A percentile compares a stretch with the other conserved stretches of the same genome.
Conservation (phyloP, 1,284 basidiomycete species). For the Cryptococcus neoformans region DNA sequence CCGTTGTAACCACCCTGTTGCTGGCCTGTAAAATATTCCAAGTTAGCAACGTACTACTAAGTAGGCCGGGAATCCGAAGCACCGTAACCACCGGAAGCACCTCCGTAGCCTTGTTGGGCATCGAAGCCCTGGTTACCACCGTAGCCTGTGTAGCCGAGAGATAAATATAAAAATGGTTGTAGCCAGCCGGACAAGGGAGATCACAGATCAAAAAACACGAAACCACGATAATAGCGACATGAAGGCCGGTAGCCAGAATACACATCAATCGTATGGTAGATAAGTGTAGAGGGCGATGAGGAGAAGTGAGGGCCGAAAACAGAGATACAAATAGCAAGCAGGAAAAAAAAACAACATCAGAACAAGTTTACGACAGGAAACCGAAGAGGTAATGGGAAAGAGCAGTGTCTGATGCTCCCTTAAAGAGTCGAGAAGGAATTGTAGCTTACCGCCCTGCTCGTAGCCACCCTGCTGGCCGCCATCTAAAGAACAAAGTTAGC, state of each 20-base stretch:
- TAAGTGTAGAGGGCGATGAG: no score
- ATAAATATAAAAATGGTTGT: not conserved
- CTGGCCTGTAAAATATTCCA: not conserved
- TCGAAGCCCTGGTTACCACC: constrained; percentile 1
- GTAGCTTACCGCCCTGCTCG: constrained; percentile 13
- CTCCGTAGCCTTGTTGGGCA: constrained; percentile 1
- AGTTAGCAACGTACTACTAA: not conserved
- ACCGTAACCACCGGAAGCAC: constrained; percentile 12
- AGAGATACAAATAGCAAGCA: not conserved
- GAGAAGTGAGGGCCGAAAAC: not conserved
- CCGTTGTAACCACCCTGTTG: constrained; percentile 13
- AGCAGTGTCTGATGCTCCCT: not conserved
- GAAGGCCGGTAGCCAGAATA: not conserved
- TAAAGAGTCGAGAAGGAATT: not conserved
- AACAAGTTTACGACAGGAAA: not conserved
- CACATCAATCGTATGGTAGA: not conserved
- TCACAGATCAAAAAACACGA: not conserved
- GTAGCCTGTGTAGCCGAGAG: not conserved
- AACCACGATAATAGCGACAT: not conserved
- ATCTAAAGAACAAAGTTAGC: not conserved
- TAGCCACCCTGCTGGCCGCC: constrained; percentile 8
- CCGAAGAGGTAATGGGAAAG: not conserved
- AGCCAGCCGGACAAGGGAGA: not conserved
- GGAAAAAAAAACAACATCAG: not conserved
- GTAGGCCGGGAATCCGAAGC: not conserved